Percentiles rank a stretch among this genome's conserved stretches.
Conservation (phyloP, 1,284 basidiomycete genomes). For the Fomitopsis schrenkii region DNA sequence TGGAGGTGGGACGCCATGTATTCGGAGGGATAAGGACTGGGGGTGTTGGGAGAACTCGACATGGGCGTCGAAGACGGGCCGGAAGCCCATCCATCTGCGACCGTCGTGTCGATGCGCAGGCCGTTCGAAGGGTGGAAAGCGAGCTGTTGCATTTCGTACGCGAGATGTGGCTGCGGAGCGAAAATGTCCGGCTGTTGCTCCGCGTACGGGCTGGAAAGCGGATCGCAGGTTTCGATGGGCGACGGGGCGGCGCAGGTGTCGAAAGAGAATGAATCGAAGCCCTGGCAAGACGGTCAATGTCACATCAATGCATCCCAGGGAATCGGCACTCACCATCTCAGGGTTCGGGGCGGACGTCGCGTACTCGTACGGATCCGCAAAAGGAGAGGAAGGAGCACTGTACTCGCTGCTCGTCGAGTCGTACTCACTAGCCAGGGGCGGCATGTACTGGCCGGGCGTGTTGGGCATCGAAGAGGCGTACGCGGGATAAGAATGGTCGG, state of each 20-base stretch:
- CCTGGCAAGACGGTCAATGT: slow-evolving; percentile 24
- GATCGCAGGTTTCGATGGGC: slow-evolving; percentile 27
- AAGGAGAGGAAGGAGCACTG: slow-evolving; percentile 24
- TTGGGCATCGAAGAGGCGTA: slow-evolving; percentile 2
- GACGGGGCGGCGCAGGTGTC: slow-evolving; percentile 24
- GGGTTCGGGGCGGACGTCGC: slow-evolving; percentile 35
- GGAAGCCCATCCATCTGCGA: slow-evolving; percentile 18
- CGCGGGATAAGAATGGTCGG: slow-evolving; percentile 13
- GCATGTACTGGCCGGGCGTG: slow-evolving; percentile 14
- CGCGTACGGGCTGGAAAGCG: slow-evolving; percentile 18
- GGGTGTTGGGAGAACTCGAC: slow-evolving; percentile 29
- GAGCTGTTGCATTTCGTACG: slow-evolving; percentile 13
- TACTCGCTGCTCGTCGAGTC: slow-evolving; percentile 11
- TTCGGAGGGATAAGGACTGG: slow-evolving; percentile 18
- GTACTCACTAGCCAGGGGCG: slow-evolving; percentile 19
- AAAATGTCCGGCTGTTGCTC: slow-evolving; percentile 12
- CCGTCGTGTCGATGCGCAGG: slow-evolving; percentile 22
- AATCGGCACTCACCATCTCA: slow-evolving; percentile 42
- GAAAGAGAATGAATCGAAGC: slow-evolving; percentile 49
- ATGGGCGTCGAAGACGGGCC: slow-evolving; percentile 22
- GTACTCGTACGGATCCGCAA: slow-evolving; percentile 18
- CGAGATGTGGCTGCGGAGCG: slow-evolving; percentile 7
- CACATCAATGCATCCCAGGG: slow-evolving; percentile 4
- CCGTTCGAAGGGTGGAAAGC: slow-evolving; percentile 11
- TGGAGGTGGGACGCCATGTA: slow-evolving; percentile 13